phyloP scores from a whole-genome alignment of 2,329 filamentous ascomycete species.

The Rhynchosporium graminicola region DNA sequence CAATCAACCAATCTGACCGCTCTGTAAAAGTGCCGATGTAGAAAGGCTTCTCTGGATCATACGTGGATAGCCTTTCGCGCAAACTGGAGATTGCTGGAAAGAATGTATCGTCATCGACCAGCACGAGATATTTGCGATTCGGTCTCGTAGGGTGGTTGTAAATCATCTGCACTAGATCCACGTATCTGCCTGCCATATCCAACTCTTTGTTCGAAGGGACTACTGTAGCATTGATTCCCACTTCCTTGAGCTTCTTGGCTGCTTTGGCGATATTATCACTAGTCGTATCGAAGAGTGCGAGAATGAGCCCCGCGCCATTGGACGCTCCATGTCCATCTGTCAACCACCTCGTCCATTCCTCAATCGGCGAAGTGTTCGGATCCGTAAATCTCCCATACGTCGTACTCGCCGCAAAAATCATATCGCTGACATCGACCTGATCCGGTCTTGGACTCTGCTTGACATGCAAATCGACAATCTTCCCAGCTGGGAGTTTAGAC shows the following conservation, averaged over 20 bases:
- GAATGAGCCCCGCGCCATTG: constrained; percentile 58
- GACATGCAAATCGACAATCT: constrained; percentile 34
- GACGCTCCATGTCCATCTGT: constrained; percentile 57
- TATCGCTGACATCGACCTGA: constrained; percentile 55
- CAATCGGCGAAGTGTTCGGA: constrained; percentile 52
- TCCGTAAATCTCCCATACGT: constrained; percentile 58
- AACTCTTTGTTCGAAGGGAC: constrained; percentile 53
- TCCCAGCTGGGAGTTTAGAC: constrained; percentile 27
- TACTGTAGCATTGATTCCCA: constrained; percentile 59
- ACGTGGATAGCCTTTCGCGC: constrained; percentile 40
- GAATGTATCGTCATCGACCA: constrained; percentile 42
- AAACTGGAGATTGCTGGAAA: constrained; percentile 37
- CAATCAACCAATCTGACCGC: constrained; percentile 37
- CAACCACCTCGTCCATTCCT: constrained; percentile 61
- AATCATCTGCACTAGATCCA: constrained; percentile 55
- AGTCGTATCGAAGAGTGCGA: constrained; percentile 54
- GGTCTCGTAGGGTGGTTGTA: constrained; percentile 49
- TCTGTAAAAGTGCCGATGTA: constrained; percentile 41
- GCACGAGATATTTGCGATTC: constrained; percentile 36
- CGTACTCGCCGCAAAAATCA: constrained; percentile 61
- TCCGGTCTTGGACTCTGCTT: constrained; percentile 49
- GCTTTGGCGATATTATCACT: constrained; percentile 53
- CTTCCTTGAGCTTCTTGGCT: constrained; percentile 46
- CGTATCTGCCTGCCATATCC: constrained; percentile 61
- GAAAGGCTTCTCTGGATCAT: constrained; percentile 34